A percentile compares a stretch with the other conserved stretches of the same genome.
Conservation (phyloP, 2,329 filamentous ascomycete genomes). For the Cercospora sp. region DNA sequence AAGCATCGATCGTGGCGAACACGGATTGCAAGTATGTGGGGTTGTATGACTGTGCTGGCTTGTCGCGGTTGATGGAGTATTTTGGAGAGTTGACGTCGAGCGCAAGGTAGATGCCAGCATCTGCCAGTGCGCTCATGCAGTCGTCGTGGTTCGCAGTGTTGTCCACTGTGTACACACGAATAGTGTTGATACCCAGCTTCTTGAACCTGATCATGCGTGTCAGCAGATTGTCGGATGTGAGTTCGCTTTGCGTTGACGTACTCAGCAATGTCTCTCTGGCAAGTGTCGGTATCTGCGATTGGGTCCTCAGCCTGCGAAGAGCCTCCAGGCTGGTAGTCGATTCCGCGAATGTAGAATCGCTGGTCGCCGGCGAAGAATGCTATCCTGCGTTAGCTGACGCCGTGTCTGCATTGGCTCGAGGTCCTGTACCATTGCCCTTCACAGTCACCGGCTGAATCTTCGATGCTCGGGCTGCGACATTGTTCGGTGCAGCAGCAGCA, state of each 20-base stretch:
- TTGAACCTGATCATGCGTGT: slow-evolving; percentile 59
- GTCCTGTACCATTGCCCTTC: slow-evolving; percentile 60
- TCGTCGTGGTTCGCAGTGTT: slow-evolving; percentile 78
- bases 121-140: slow-evolving; percentile 79
- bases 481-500: slow-evolving; percentile 46
- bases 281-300: slow-evolving; percentile 68
- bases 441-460: slow-evolving; percentile 59
- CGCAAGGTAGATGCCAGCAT: slow-evolving; percentile 88
- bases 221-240: neutral
- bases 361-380: slow-evolving; percentile 64
- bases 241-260: neutral
- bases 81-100: slow-evolving; percentile 88
- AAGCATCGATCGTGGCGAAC: slow-evolving; percentile 85
- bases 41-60: slow-evolving; percentile 80
- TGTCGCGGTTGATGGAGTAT: slow-evolving; percentile 80
- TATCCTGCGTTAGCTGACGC: slow-evolving; percentile 33
- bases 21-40: slow-evolving; percentile 79
- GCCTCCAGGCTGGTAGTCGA: slow-evolving; percentile 59
- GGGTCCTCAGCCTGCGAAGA: slow-evolving; percentile 68
- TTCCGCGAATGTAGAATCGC: slow-evolving; percentile 62
- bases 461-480: slow-evolving; percentile 39
- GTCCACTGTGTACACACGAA: slow-evolving; percentile 91
- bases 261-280: slow-evolving; percentile 75
- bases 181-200: slow-evolving; percentile 82
- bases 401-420: neutral